Evolutionary conservation across 2,329 filamentous ascomycete species (phyloP), one percentile per base, ranked within the genome.

Genomic region (Meredithiella fracta): DNA sequence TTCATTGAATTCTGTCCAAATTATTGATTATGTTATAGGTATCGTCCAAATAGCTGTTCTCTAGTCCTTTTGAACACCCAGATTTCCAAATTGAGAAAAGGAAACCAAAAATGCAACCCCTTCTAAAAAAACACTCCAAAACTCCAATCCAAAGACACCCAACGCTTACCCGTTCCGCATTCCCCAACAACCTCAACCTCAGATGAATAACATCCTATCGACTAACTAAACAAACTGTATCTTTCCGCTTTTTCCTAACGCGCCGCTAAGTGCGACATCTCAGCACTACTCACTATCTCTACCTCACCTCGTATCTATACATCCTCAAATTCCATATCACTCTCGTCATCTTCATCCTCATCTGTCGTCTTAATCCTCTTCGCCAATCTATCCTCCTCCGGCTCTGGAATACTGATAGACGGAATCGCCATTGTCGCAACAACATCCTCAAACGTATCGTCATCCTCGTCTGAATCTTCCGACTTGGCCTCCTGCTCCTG

Each of bases 361-460:
- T 70, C 66, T 54, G 82, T 80, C 17, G 83, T 65, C 65, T 80
- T 82, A 47, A 79, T 72, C 60, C 77, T 77, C 69, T 86, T 86
- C 8, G 72, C 67, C 15, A 20, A 25, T 34, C 25, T 40, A 26
- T 20, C n/a, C 37, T 44, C 20, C n/a, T 57, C 54, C 11, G 47
- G 25, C 3, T 59, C 57, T 9, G 57, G 57, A 38, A 57, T 52
- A 14, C 49, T 53, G 20, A 59, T 59, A 22, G 58, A 57, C 20
- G 58, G 54, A 25, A 54, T 54, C 15, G 54, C 42, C 8, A 59
- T 53, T 2, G 66, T 67, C 4, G 69, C 66, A n/a, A 72, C 69
- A 7, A 75, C 72, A 54, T 77, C 73, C 59, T 76, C 74, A 54
- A 79, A 75, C 56, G 72, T 71, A 20, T 70, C 66, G 7, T 65